A percentile compares a stretch with the other conserved stretches of the same genome.
Evolutionary conservation across 305 asterid species (phyloP).

Genomic region (Ruellia speciosa): DNA sequence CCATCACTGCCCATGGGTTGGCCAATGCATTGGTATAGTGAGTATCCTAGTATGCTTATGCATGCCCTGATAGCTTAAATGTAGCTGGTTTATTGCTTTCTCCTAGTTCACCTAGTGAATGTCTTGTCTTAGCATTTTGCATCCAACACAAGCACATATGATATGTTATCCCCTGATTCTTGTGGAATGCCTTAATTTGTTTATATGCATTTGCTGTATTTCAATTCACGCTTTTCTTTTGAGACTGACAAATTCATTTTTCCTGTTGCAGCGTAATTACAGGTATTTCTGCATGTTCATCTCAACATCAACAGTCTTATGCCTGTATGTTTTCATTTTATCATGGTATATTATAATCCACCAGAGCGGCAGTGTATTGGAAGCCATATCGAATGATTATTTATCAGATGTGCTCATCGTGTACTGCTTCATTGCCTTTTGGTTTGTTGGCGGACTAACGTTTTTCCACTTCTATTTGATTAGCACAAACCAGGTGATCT

Average conservation of each 20-base stretch:
- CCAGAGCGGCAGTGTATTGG: slow-evolving; percentile 33
- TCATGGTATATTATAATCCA: slow-evolving; percentile 60
- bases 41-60: background rate
- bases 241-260: background rate
- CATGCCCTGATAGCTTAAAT: background rate
- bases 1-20: slow-evolving; percentile 42
- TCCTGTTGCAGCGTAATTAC: background rate
- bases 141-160: too few species aligned
- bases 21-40: slow-evolving; percentile 5
- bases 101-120: background rate
- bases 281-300: slow-evolving; percentile 38
- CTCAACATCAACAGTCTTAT: slow-evolving; percentile 71
- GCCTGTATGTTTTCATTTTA: slow-evolving; percentile 47
- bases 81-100: background rate
- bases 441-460: slow-evolving; percentile 88
- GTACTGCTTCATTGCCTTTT: slow-evolving; percentile 71
- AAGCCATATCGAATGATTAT: slow-evolving; percentile 42
- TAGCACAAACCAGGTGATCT: slow-evolving; percentile 28
- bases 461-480: slow-evolving; percentile 25
- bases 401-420: slow-evolving; percentile 56
- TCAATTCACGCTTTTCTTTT: background rate
- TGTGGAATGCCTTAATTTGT: background rate
- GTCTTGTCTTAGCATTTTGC: too few species aligned
- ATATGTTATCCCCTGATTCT: background rate
- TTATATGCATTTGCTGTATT: too few species aligned